Conservation (phyloP, 495 filamentous ascomycete genomes). For the Choiromyces venosus region DNA sequence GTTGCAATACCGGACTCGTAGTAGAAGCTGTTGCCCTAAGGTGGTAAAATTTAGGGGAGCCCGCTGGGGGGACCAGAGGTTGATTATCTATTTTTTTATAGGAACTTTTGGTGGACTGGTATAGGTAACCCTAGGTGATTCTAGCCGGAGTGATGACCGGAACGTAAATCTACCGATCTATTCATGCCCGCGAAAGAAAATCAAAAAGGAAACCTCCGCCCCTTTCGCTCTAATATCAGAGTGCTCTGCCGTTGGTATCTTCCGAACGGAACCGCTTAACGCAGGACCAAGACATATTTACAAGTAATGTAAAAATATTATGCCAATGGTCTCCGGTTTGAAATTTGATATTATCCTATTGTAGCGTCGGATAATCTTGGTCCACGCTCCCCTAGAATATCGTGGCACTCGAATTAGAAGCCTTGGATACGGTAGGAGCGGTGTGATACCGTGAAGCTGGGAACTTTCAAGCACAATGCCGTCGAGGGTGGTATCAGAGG, state of each 20-base stretch:
- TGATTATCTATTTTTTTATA: neutral
- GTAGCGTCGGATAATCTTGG: neutral
- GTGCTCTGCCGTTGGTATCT: neutral
- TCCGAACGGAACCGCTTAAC: neutral
- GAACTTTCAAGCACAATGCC: neutral
- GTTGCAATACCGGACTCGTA: neutral
- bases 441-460: neutral
- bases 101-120: neutral
- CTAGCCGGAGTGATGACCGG: neutral
- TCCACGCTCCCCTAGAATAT: neutral
- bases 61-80: neutral
- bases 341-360: neutral
- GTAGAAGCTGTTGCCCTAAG: neutral
- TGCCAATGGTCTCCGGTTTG: too few species aligned
- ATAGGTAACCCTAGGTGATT: neutral
- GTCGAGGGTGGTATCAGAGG: neutral
- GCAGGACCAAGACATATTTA: neutral
- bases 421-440: neutral
- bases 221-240: neutral
- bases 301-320: neutral
- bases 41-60: neutral
- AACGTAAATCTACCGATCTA: neutral
- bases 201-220: neutral
- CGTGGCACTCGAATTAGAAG: neutral
- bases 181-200: neutral